phyloP scores from a whole-genome alignment of 2,329 filamentous ascomycete genomes.

The Aspergillus aculeatinus region DNA sequence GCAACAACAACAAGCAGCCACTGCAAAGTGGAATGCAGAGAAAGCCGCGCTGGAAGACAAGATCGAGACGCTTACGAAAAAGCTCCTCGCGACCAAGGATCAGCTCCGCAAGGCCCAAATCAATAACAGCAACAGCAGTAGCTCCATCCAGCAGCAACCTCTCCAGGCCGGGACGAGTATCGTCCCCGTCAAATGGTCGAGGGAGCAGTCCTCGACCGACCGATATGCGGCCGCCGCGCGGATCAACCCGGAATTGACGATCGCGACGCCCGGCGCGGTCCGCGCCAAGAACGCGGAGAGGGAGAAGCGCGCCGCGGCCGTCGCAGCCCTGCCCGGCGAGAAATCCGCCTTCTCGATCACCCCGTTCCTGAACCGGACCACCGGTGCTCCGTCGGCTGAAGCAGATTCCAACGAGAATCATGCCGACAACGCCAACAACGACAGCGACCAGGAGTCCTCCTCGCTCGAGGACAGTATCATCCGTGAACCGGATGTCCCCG shows the following conservation, averaged over 20 bases:
- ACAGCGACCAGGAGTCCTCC: background rate
- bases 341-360: slow-evolving; percentile 94
- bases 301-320: slow-evolving; percentile 51
- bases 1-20: slow-evolving; percentile 38
- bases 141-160: background rate
- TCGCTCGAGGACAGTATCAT: background rate
- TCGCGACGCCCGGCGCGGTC: slow-evolving; percentile 53
- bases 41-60: slow-evolving; percentile 68
- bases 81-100: slow-evolving; percentile 67
- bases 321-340: slow-evolving; percentile 62
- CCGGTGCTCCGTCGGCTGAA: slow-evolving; percentile 49
- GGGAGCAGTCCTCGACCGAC: slow-evolving; percentile 38
- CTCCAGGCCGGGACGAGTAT: slow-evolving; percentile 28
- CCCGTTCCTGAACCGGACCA: slow-evolving; percentile 80
- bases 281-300: slow-evolving; percentile 56
- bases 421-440: slow-evolving; percentile 11
- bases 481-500: background rate
- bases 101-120: slow-evolving; percentile 65
- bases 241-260: slow-evolving; percentile 47
- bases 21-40: slow-evolving; percentile 57
- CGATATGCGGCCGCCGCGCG: slow-evolving; percentile 23
- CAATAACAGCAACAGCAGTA: slow-evolving; percentile 42
- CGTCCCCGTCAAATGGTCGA: slow-evolving; percentile 38
- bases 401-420: slow-evolving; percentile 27
- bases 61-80: slow-evolving; percentile 66